A percentile compares a stretch with the other conserved stretches of the same genome.
phyloP scores from a whole-genome alignment of 805 yeast genomes.

The Wickerhamiella shivajii region DNA sequence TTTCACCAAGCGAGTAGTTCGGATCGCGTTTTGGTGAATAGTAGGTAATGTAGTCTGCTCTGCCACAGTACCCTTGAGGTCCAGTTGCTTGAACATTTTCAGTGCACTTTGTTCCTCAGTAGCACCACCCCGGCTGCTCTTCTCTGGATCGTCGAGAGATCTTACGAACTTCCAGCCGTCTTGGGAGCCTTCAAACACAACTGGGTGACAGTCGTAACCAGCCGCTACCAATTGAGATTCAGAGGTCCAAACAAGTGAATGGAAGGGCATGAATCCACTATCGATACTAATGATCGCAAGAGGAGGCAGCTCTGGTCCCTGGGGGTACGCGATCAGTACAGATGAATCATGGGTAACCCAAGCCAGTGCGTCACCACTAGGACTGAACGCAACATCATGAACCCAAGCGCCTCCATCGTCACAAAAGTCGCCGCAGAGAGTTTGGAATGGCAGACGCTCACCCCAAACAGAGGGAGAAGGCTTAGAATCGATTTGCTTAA shows the following conservation, averaged over 20 bases:
- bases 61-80: constrained; percentile 69
- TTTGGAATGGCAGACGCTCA: constrained; percentile 84
- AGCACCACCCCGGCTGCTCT: constrained; percentile 30
- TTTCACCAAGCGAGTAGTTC: constrained; percentile 47
- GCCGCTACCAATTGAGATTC: constrained; percentile 65
- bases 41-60: constrained; percentile 42
- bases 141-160: constrained; percentile 45
- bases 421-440: constrained; percentile 68
- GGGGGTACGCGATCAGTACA: constrained; percentile 66
- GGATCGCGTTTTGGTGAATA: constrained; percentile 80
- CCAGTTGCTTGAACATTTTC: constrained; percentile 90
- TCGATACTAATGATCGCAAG: constrained; percentile 40
- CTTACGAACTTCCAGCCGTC: constrained; percentile 43
- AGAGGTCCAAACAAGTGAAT: constrained; percentile 52
- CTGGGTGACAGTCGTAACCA: constrained; percentile 86
- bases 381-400: constrained; percentile 78
- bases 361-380: constrained; percentile 62
- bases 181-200: constrained; percentile 61
- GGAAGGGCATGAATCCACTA: constrained; percentile 67
- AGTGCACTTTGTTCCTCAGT: constrained; percentile 39
- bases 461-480: constrained; percentile 87
- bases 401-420: constrained; percentile 74
- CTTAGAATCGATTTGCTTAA: constrained; percentile 76
- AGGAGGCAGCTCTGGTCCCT: constrained; percentile 52
- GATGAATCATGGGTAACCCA: constrained; percentile 79